phyloP scores from a whole-genome alignment of 2,329 filamentous ascomycete genomes.

The Nakataea oryzae region DNA sequence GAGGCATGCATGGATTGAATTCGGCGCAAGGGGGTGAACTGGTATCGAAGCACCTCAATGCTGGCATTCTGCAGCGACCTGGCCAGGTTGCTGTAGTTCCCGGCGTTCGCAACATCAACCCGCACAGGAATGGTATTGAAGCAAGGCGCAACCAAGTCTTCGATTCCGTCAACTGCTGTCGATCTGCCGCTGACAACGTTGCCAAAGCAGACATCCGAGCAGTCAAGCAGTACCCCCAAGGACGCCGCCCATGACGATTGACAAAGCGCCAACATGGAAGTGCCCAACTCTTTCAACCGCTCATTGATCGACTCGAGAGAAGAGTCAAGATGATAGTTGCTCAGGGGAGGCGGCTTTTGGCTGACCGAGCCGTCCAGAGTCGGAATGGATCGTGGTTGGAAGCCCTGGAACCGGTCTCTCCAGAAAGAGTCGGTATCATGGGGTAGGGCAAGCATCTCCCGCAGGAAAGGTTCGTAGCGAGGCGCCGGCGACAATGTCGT shows the following conservation, averaged over 20 bases:
- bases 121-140: slow-evolving; percentile 82
- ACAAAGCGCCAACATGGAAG: slow-evolving; percentile 55
- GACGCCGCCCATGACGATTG: slow-evolving; percentile 66
- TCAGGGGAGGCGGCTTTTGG: slow-evolving; percentile 6
- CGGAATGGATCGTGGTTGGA: slow-evolving; percentile 22
- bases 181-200: slow-evolving; percentile 75
- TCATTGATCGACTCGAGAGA: slow-evolving; percentile 35
- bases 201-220: slow-evolving; percentile 70
- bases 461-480: slow-evolving; percentile 54
- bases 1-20: slow-evolving; percentile 46
- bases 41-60: slow-evolving; percentile 51
- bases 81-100: slow-evolving; percentile 45
- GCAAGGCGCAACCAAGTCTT: slow-evolving; percentile 73
- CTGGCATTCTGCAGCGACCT: slow-evolving; percentile 52
- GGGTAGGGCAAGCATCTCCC: slow-evolving; percentile 39
- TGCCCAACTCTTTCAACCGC: slow-evolving; percentile 38
- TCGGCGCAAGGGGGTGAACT: slow-evolving; percentile 64
- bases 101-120: slow-evolving; percentile 34
- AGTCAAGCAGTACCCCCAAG: slow-evolving; percentile 43
- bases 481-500: slow-evolving; percentile 34
- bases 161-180: slow-evolving; percentile 52
- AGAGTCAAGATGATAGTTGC: slow-evolving; percentile 17
- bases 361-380: neutral
- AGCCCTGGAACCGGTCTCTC: slow-evolving; percentile 41
- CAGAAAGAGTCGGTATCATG: slow-evolving; percentile 54